Conservation (phyloP, 768 basidiomycete species). For the Boletellus ananas region DNA sequence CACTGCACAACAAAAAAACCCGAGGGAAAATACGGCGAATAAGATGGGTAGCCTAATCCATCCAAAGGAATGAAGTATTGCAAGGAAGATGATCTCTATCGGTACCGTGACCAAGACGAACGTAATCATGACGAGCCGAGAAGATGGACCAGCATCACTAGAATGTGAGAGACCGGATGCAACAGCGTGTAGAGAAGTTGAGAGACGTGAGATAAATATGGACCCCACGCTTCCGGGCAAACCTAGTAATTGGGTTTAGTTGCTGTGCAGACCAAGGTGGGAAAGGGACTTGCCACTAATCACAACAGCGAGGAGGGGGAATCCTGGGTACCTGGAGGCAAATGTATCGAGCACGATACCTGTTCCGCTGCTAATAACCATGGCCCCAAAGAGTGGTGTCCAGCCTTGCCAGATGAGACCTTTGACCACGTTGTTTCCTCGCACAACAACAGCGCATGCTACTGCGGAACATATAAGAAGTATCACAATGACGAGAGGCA, state of each 20-base stretch:
- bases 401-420: slow-evolving; percentile 82
- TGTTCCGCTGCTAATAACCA: slow-evolving; percentile 82
- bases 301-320: slow-evolving; percentile 81
- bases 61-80: slow-evolving; percentile 57
- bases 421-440: slow-evolving; percentile 64
- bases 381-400: slow-evolving; percentile 86
- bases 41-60: slow-evolving; percentile 74
- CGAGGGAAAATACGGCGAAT: slow-evolving; percentile 63
- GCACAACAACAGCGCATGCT: slow-evolving; percentile 51
- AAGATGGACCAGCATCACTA: slow-evolving; percentile 31
- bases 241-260: slow-evolving; percentile 38
- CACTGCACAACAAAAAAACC: slow-evolving; percentile 77
- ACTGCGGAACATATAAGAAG: slow-evolving; percentile 47
- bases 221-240: slow-evolving; percentile 88
- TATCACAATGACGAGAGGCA: slow-evolving; percentile 55
- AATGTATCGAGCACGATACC: slow-evolving; percentile 91
- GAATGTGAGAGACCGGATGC: slow-evolving; percentile 7
- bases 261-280: not conserved
- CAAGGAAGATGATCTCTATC: slow-evolving; percentile 71
- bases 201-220: slow-evolving; percentile 87
- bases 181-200: slow-evolving; percentile 74
- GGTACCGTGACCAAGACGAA: slow-evolving; percentile 78
- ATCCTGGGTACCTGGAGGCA: slow-evolving; percentile 83
- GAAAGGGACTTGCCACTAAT: slow-evolving; percentile 62
- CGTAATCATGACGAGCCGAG: slow-evolving; percentile 57